Base-by-base conservation (phyloP, 371 early-diverging fungal species). In the Apophysomyces trapeziformis region DNA sequence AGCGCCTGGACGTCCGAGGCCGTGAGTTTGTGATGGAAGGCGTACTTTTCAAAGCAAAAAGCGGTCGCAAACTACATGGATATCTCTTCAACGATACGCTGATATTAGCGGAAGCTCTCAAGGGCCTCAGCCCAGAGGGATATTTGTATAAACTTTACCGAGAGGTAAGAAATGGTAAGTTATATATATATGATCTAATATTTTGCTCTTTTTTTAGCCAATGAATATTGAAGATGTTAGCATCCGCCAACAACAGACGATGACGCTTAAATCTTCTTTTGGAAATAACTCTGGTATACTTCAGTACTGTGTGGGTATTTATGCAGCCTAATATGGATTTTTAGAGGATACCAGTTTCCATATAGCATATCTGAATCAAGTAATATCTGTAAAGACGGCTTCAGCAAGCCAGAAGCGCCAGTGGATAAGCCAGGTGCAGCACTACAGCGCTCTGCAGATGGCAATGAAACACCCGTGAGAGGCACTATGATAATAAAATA, bases 11-110 rank as follows among this genome's bases (percentile, higher is more conserved):
- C 61, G 66, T 93, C 32, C 70, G 69, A 7, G 85, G 88, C 1
- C 83, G 98, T 36, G 87, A 87, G 64, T 89, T 92, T 70, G 76
- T 96, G 26, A 86, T 89, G 76, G 96, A 96, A 62, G 95, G 97
- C 9, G 74, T 80, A 37, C 78, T 96, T 35, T 77, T 82, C 58
- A 97, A 96, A 73, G 87, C 92, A 21, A 94, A 94, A 65, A 91
- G 91, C 57, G 93, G 94, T 2, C 85, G 93, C 36, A 92, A 90
- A 64, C 80, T 97, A 8, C 89, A 92, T 67, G 93, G 82, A 5
- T 95, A 89, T 68, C 78, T 97, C 43, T 95, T 96, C 74, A 96
- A 92, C 66, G 98, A 97, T 76, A 72, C 95, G 60, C 68, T 97
- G 8, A 72, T 97, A 47, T 74, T 97, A 35, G 76, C 79, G 2